Percentiles rank a stretch among this genome's conserved stretches.
Conservation (phyloP, 352 stramenopile genomes). For the Phytophthora pistaciae region DNA sequence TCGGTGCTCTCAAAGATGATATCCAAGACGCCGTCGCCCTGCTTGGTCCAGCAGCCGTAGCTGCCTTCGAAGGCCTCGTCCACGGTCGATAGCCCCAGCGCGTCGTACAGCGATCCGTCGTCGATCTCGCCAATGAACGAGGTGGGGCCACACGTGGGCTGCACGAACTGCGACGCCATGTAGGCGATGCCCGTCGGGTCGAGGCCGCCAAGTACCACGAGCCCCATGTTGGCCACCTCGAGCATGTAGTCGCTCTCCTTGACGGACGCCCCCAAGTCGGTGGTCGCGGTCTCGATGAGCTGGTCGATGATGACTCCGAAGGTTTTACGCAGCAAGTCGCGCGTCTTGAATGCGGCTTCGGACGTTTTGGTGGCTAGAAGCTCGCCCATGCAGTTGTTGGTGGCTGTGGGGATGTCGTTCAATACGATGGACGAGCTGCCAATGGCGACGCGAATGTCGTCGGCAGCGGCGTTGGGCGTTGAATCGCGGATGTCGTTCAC, state of each 20-base stretch:
- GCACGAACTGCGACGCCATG: slow-evolving; percentile 40
- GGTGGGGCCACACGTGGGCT: slow-evolving; percentile 21
- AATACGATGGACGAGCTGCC: slow-evolving; percentile 14
- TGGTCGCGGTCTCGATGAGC: slow-evolving; percentile 18
- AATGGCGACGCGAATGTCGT: slow-evolving; percentile 22
- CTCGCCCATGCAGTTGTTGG: slow-evolving; percentile 28
- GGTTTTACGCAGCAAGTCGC: slow-evolving; percentile 20
- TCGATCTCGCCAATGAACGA: slow-evolving; percentile 23
- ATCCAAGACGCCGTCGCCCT: slow-evolving; percentile 24
- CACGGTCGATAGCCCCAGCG: slow-evolving; percentile 17
- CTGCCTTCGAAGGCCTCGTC: slow-evolving; percentile 32
- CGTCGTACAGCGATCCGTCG: slow-evolving; percentile 25
- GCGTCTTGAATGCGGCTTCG: slow-evolving; percentile 14
- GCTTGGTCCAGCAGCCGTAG: slow-evolving; percentile 30
- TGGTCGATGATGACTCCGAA: slow-evolving; percentile 25
- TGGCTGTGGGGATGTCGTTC: slow-evolving; percentile 16
- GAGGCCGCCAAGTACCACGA: slow-evolving; percentile 32
- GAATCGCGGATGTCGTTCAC: slow-evolving; percentile 26
- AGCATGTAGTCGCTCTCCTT: slow-evolving; percentile 31
- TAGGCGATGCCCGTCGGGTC: slow-evolving; percentile 39
- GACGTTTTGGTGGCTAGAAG: slow-evolving; percentile 13
- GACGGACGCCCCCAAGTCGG: slow-evolving; percentile 7
- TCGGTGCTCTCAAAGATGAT: slow-evolving; percentile 27
- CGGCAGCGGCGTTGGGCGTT: slow-evolving; percentile 12
- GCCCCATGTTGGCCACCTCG: slow-evolving; percentile 38